A percentile compares a stretch with the other conserved stretches of the same genome.
phyloP scores from a whole-genome alignment of 2,329 filamentous ascomycete species.

The Plectosphaerella sp. region DNA sequence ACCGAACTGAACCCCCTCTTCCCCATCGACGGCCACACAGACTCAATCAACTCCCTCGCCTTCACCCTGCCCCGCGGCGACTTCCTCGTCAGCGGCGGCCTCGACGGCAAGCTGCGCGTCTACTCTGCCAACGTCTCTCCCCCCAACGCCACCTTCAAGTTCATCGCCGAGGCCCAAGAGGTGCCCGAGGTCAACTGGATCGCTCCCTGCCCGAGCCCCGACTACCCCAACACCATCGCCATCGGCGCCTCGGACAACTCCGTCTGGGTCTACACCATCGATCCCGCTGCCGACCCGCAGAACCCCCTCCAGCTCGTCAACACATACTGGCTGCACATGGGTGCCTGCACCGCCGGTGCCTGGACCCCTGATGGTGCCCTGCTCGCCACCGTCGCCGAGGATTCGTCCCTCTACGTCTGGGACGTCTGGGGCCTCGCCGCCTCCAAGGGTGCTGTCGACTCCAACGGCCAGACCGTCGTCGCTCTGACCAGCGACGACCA shows the following conservation, averaged over 20 bases:
- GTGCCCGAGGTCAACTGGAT: constrained; percentile 97
- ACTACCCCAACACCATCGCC: constrained; percentile 76
- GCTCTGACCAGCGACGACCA: constrained; percentile 77
- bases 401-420: constrained; percentile 85
- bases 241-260: constrained; percentile 86
- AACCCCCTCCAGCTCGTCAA: constrained; percentile 72
- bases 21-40: constrained; percentile 82
- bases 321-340: constrained; percentile 88
- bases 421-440: constrained; percentile 82
- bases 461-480: constrained; percentile 63
- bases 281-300: constrained; percentile 52
- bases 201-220: constrained; percentile 63
- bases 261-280: constrained; percentile 93
- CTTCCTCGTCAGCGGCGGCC: constrained; percentile 78
- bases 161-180: constrained; percentile 76
- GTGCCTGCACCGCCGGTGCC: constrained; percentile 77
- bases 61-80: constrained; percentile 84
- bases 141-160: constrained; percentile 43
- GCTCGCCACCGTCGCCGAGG: constrained; percentile 84
- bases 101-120: constrained; percentile 78
- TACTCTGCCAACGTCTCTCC: constrained; percentile 52
- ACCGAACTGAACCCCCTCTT: constrained; percentile 62
- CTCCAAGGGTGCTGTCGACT: constrained; percentile 43
- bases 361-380: constrained; percentile 88
- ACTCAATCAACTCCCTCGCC: constrained; percentile 80